Evolutionary conservation across 768 basidiomycete species (phyloP).

Genomic region (Boletus sp.): DNA sequence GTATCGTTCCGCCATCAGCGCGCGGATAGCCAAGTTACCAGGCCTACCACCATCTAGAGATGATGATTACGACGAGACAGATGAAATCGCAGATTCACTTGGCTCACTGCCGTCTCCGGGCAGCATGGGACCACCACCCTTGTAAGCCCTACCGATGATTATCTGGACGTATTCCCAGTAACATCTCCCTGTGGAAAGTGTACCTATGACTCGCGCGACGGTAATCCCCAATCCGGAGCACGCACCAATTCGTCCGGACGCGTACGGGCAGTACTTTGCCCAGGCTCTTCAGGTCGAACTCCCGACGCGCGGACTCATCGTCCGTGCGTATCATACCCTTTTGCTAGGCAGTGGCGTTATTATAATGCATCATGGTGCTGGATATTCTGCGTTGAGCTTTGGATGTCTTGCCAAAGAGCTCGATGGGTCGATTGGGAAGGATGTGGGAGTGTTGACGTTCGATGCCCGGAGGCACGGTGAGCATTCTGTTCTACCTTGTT

Average conservation of each 20-base stretch:
- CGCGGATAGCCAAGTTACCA: slow-evolving; percentile 76
- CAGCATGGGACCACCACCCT: slow-evolving; percentile 60
- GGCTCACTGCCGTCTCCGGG: slow-evolving; percentile 50
- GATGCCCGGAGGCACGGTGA: slow-evolving; percentile 89
- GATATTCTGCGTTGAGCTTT: slow-evolving; percentile 87
- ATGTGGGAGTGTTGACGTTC: slow-evolving; percentile 76
- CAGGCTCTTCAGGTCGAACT: slow-evolving; percentile 80
- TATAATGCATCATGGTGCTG: slow-evolving; percentile 94
- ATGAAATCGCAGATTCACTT: slow-evolving; percentile 58
- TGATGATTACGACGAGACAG: slow-evolving; percentile 39
- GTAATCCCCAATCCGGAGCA: slow-evolving; percentile 59
- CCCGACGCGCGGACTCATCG: slow-evolving; percentile 56
- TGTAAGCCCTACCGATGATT: slow-evolving; percentile 43
- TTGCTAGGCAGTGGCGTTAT: slow-evolving; percentile 64
- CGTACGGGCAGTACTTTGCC: slow-evolving; percentile 59
- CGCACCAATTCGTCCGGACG: slow-evolving; percentile 69
- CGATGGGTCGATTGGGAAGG: slow-evolving; percentile 53
- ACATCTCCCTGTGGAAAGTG: slow-evolving; percentile 22
- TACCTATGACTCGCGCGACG: slow-evolving; percentile 27
- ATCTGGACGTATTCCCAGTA: slow-evolving; percentile 10
- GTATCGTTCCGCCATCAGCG: slow-evolving; percentile 73
- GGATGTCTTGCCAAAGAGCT: slow-evolving; percentile 89
- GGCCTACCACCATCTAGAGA: slow-evolving; percentile 46
- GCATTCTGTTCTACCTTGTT: slow-evolving; percentile 18
- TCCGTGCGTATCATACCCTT: slow-evolving; percentile 82